A percentile compares a stretch with the other conserved stretches of the same genome.
phyloP scores from a whole-genome alignment of 805 yeast genomes.

The Candida argentea region DNA sequence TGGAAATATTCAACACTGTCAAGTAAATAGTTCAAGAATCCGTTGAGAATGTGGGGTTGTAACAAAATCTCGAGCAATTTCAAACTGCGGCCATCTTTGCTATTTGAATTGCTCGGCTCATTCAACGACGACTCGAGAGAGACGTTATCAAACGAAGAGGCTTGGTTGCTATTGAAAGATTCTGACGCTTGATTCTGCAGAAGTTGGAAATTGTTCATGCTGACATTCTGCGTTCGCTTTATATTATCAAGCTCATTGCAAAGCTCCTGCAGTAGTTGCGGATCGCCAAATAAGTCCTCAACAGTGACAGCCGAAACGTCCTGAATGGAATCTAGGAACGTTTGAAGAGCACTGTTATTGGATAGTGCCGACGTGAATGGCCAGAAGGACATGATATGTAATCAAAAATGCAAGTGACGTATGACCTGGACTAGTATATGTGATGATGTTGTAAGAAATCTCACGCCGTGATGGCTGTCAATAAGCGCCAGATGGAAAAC shows the following conservation, averaged over 20 bases:
- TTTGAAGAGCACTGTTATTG: constrained; percentile 29
- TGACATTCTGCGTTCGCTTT: constrained; percentile 24
- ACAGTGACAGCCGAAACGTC: constrained; percentile 23
- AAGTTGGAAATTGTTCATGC: constrained; percentile 16
- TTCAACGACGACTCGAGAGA: constrained; percentile 26
- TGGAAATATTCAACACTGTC: constrained; percentile 37
- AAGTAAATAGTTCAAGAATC: constrained; percentile 59
- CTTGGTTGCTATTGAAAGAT: constrained; percentile 6
- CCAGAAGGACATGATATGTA: constrained; percentile 32
- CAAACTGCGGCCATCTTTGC: constrained; percentile 27
- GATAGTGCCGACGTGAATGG: constrained; percentile 30
- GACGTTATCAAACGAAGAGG: constrained; percentile 12
- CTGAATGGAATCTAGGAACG: constrained; percentile 26
- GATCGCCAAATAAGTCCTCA: constrained; percentile 23
- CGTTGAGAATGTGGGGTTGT: constrained; percentile 63
- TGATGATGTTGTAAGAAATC: too few relatives aligned
- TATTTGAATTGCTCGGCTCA: constrained; percentile 12
- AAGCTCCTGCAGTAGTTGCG: constrained; percentile 25
- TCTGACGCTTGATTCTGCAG: constrained; percentile 14
- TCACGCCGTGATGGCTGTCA: too few relatives aligned
- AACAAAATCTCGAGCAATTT: constrained; percentile 71
- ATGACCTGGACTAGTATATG: too few relatives aligned
- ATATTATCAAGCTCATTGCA: constrained; percentile 27
- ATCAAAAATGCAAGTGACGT: too few relatives aligned
- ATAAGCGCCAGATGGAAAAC: too few relatives aligned